Percentiles rank a stretch among this genome's conserved stretches.
These are phyloP conservation scores for Candida maesae DNA, from an alignment of 805 yeast species.

Conservation along the genomic window DNA sequence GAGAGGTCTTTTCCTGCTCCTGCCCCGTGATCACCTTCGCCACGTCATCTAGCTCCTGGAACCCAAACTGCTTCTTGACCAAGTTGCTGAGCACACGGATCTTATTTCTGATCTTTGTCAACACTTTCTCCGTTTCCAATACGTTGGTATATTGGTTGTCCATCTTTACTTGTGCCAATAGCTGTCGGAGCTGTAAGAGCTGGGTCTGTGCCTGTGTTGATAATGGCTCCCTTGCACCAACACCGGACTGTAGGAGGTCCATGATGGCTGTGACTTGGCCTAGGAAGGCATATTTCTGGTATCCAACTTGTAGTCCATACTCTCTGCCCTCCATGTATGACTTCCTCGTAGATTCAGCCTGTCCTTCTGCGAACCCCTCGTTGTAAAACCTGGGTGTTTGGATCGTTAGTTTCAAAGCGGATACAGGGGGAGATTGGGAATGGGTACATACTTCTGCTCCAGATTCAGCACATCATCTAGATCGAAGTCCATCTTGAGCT, in stretches of 20 bases:
- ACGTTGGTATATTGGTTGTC: constrained; percentile 56
- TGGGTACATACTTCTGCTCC: constrained; percentile 43
- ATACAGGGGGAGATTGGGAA: not conserved
- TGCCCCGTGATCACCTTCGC: constrained; percentile 15
- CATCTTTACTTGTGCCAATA: constrained; percentile 32
- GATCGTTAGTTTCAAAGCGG: constrained; percentile 1
- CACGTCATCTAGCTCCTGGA: constrained; percentile 17
- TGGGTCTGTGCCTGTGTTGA: constrained; percentile 25
- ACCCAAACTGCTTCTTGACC: constrained; percentile 17
- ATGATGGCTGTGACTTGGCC: constrained; percentile 64
- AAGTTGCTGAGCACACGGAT: constrained; percentile 46
- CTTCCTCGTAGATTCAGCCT: constrained; percentile 50
- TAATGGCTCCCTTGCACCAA: constrained; percentile 8
- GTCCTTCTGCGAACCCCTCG: constrained; percentile 73
- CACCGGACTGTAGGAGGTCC: constrained; percentile 34
- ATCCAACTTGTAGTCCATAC: constrained; percentile 77
- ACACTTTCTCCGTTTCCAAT: constrained; percentile 46
- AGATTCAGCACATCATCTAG: constrained; percentile 54
- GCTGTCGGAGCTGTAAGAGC: constrained; percentile 26
- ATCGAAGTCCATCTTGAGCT: constrained; percentile 27
- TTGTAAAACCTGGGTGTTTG: constrained; percentile 42
- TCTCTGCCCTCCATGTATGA: constrained; percentile 77
- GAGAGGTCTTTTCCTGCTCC: constrained; percentile 15
- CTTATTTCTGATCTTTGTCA: constrained; percentile 58
- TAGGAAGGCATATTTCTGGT: constrained; percentile 61